A percentile compares a stretch with the other conserved stretches of the same genome.
Evolutionary conservation across 352 stramenopile genomes (phyloP).

Genomic region (Globisporangium okanoganense): DNA sequence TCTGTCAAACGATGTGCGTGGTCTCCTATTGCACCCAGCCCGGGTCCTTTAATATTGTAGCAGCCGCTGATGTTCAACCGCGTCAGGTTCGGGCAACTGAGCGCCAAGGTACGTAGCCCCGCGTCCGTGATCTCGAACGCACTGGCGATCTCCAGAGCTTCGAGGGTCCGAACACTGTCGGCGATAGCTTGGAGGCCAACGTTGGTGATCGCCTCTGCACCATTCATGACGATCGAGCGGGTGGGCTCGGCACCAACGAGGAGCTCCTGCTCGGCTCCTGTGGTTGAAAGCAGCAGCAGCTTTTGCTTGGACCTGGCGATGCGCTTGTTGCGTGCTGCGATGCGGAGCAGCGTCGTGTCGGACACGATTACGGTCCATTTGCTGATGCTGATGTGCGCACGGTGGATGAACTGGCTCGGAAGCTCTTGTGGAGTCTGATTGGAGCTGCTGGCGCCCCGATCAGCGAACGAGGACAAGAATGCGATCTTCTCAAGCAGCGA

Average conservation of each 20-base stretch:
- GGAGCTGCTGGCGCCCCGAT: neutral
- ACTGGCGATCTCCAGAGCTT: constrained; percentile 51
- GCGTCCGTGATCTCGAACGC: constrained; percentile 50
- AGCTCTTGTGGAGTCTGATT: constrained; percentile 30
- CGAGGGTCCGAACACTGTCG: constrained; percentile 39
- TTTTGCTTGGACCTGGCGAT: constrained; percentile 25
- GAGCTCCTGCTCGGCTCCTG: neutral
- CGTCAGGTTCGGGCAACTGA: constrained; percentile 41
- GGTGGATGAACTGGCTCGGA: constrained; percentile 62
- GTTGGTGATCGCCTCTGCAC: constrained; percentile 66
- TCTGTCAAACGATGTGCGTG: constrained; percentile 33
- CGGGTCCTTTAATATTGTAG: constrained; percentile 42
- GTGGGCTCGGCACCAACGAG: constrained; percentile 22
- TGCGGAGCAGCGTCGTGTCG: constrained; percentile 49
- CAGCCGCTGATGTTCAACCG: constrained; percentile 54
- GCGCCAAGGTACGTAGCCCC: constrained; percentile 43
- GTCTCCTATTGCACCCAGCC: constrained; percentile 62
- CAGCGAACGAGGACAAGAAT: constrained; percentile 10
- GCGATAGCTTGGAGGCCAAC: constrained; percentile 46
- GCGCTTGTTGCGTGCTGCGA: constrained; percentile 60
- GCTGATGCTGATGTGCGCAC: constrained; percentile 42
- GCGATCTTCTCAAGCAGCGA: constrained; percentile 13
- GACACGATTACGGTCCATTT: constrained; percentile 72
- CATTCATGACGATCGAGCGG: constrained; percentile 49
- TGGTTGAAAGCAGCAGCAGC: constrained; percentile 15